Percentiles rank a stretch among this genome's conserved stretches.
These are phyloP conservation scores for Schoenoplectus triqueter DNA, from an alignment of 202 grass and related monocot species.

Conservation along the genomic window DNA sequence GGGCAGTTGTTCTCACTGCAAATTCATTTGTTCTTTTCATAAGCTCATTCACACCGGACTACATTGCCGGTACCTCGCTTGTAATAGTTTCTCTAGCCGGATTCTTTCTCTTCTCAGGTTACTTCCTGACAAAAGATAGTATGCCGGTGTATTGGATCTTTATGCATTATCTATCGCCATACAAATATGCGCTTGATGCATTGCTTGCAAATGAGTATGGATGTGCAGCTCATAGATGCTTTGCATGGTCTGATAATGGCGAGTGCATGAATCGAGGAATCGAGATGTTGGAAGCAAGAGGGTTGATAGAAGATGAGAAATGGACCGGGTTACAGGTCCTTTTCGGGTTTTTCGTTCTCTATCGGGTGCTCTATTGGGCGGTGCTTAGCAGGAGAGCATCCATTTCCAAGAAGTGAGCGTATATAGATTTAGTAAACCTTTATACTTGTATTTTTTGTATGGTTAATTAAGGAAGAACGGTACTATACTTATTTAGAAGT, in stretches of 20 bases:
- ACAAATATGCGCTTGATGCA: conserved; percentile 92
- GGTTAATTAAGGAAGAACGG: conserved; percentile 7
- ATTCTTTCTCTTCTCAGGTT: conserved; percentile 99
- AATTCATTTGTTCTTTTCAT: conserved; percentile 93
- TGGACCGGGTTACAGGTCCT: conserved; percentile 85
- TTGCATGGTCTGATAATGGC: conserved; percentile 36
- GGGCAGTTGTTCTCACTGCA: conserved; percentile 76
- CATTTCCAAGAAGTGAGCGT: conserved; percentile 62
- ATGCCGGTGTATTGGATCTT: conserved; percentile 92
- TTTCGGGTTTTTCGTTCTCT: conserved; percentile 86
- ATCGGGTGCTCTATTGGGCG: conserved; percentile 89
- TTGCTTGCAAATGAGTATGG: conserved; percentile 91
- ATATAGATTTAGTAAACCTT: conserved; percentile 23
- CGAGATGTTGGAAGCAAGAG: conserved; percentile 57
- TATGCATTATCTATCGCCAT: conserved; percentile 89
- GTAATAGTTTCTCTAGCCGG: conserved; percentile 70
- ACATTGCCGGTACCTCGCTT: conserved; percentile 84
- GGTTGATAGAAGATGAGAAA: conserved; percentile 56
- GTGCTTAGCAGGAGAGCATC: conserved; percentile 80
- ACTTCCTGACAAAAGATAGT: conserved; percentile 80
- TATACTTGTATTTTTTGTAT: conserved; percentile 34
- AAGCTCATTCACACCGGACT: conserved; percentile 84
- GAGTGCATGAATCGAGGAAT: conserved; percentile 64
- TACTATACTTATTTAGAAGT: background rate
- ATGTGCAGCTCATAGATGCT: conserved; percentile 62